These are phyloP conservation scores for Xylaria bambusicola DNA, from an alignment of 495 filamentous ascomycete genomes.

Conservation along the genomic window DNA sequence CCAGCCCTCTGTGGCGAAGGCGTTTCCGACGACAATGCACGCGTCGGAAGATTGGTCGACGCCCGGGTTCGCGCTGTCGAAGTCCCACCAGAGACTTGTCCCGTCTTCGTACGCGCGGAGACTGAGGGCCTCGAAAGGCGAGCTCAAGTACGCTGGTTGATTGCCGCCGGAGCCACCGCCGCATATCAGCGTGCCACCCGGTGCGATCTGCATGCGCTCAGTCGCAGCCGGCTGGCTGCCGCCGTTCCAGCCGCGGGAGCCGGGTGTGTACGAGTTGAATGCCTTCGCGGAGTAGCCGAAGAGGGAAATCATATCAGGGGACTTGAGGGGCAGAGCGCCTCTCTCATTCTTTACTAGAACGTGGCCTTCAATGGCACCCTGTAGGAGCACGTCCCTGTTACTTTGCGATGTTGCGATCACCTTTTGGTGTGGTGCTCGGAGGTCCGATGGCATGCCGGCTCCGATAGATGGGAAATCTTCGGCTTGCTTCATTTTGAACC, in stretches of 20 bases:
- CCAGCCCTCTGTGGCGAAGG: slow-evolving; percentile 57
- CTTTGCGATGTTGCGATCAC: slow-evolving; percentile 51
- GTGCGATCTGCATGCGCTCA: slow-evolving; percentile 37
- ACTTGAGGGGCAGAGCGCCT: slow-evolving; percentile 56
- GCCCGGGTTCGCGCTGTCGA: slow-evolving; percentile 37
- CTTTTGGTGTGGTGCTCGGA: slow-evolving; percentile 54
- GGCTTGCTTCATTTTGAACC: slow-evolving; percentile 61
- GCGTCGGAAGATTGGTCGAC: slow-evolving; percentile 60
- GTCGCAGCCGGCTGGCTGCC: slow-evolving; percentile 41
- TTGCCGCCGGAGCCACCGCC: slow-evolving; percentile 64
- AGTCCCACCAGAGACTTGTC: slow-evolving; percentile 55
- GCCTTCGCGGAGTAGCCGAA: slow-evolving; percentile 55
- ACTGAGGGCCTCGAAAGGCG: slow-evolving; percentile 62
- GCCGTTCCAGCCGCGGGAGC: slow-evolving; percentile 26
- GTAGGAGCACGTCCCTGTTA: slow-evolving; percentile 42
- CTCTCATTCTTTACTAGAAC: slow-evolving; percentile 66
- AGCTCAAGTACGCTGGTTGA: slow-evolving; percentile 53
- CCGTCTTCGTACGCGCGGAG: slow-evolving; percentile 55
- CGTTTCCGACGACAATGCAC: slow-evolving; percentile 66
- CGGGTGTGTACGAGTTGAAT: slow-evolving; percentile 41
- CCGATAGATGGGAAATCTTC: slow-evolving; percentile 47
- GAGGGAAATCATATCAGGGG: slow-evolving; percentile 48
- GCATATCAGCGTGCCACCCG: slow-evolving; percentile 55
- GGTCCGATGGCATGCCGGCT: slow-evolving; percentile 50
- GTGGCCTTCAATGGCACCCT: slow-evolving; percentile 55